Conservation (phyloP, 208 protist genomes). For the Leishmania aethiopica region DNA sequence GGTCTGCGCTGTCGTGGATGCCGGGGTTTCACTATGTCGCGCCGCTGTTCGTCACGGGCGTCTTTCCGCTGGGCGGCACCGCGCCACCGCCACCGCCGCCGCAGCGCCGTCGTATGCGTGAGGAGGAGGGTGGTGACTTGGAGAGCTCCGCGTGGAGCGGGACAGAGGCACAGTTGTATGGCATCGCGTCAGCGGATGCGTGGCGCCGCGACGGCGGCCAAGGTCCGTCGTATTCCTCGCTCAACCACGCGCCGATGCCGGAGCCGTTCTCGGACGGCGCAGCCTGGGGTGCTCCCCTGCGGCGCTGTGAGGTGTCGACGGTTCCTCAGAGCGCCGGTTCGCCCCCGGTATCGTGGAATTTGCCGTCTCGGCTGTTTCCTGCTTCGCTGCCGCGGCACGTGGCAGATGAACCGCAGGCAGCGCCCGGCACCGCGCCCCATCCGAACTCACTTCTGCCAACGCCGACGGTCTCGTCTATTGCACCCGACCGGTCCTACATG, state of each 20-base stretch:
- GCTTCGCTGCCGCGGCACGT: neutral
- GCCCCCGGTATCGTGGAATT: neutral
- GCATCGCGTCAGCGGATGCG: neutral
- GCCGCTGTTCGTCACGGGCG: slow-evolving; percentile 25
- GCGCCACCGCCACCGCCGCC: neutral
- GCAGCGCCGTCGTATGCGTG: slow-evolving; percentile 4
- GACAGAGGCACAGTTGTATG: neutral
- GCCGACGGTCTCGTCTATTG: slow-evolving; percentile 12
- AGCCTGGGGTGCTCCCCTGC: neutral
- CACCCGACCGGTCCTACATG: neutral
- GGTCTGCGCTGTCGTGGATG: slow-evolving; percentile 39
- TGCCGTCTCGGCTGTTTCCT: neutral
- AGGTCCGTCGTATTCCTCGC: neutral
- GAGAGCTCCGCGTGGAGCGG: neutral
- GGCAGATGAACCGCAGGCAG: neutral
- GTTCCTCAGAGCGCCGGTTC: neutral
- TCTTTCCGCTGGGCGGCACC: neutral
- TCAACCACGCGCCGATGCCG: neutral
- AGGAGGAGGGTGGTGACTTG: neutral
- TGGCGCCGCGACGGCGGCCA: neutral
- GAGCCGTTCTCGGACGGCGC: slow-evolving; percentile 2
- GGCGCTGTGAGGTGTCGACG: neutral
- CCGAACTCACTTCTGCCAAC: neutral
- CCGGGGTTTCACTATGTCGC: slow-evolving; percentile 39
- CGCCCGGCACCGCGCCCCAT: neutral